Conservation (phyloP, 2,329 filamentous ascomycete species). For the Tolypocladium inflatum region DNA sequence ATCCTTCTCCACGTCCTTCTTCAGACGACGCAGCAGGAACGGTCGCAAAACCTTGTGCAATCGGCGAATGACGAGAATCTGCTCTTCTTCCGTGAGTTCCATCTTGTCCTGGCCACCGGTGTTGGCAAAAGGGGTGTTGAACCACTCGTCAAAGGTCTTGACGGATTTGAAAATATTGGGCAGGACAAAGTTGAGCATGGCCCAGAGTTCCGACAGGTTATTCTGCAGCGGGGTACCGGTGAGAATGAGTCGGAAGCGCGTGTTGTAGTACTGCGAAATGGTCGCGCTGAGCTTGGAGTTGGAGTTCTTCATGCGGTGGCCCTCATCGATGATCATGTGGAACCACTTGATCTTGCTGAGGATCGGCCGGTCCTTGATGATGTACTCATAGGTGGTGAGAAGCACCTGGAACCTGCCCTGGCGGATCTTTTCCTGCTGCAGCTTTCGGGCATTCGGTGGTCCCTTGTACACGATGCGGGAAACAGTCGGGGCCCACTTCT, state of each 20-base stretch:
- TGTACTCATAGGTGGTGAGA: slow-evolving; percentile 96
- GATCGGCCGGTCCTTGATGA: slow-evolving; percentile 95
- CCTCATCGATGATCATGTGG: slow-evolving; percentile 99
- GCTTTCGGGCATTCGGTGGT: slow-evolving; percentile 76
- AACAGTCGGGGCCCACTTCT: slow-evolving; percentile 93
- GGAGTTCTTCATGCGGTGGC: slow-evolving; percentile 98
- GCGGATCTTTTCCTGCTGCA: slow-evolving; percentile 87
- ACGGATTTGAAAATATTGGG: slow-evolving; percentile 99
- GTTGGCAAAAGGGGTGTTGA: slow-evolving; percentile 98
- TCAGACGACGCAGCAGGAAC: slow-evolving; percentile 94
- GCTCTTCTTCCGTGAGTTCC: slow-evolving; percentile 99
- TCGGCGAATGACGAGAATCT: slow-evolving; percentile 94
- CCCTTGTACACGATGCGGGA: slow-evolving; percentile 92
- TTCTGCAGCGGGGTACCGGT: slow-evolving; percentile 97
- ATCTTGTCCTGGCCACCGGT: slow-evolving; percentile 98
- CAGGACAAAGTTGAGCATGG: slow-evolving; percentile 94
- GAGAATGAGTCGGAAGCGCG: slow-evolving; percentile 89
- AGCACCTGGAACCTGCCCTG: slow-evolving; percentile 94
- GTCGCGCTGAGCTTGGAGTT: slow-evolving; percentile 94
- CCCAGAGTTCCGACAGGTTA: slow-evolving; percentile 92
- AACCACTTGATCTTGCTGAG: slow-evolving; percentile 99
- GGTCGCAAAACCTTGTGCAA: slow-evolving; percentile 95
- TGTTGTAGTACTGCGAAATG: slow-evolving; percentile 89
- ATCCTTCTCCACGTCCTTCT: slow-evolving; percentile 99
- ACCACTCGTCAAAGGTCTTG: slow-evolving; percentile 99